phyloP scores from a whole-genome alignment of 2,329 filamentous ascomycete species.

The Didymellaceae sp. region DNA sequence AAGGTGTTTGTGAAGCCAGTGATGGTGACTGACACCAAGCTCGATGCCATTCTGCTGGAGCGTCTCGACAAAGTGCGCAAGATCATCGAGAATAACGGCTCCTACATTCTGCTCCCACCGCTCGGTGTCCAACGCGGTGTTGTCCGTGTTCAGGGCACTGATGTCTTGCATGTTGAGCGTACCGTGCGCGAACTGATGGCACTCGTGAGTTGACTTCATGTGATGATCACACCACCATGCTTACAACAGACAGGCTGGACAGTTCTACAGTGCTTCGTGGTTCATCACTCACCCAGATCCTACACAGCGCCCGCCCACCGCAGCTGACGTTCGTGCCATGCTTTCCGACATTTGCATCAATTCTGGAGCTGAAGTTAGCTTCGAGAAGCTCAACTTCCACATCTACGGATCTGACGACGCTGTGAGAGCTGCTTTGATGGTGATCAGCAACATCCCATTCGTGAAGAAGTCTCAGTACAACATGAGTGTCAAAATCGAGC shows the following conservation, averaged over 20 bases:
- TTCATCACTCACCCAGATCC: slow-evolving; percentile 83
- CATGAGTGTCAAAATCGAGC: slow-evolving; percentile 96
- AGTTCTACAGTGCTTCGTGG: slow-evolving; percentile 98
- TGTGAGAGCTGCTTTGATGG: slow-evolving; percentile 92
- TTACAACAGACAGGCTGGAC: slow-evolving; percentile 70
- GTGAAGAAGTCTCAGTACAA: slow-evolving; percentile 87
- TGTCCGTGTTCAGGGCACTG: slow-evolving; percentile 89
- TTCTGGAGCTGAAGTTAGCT: slow-evolving; percentile 91
- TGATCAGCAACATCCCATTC: slow-evolving; percentile 90
- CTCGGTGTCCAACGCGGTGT: slow-evolving; percentile 84
- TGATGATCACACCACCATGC: slow-evolving; percentile 11
- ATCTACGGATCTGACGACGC: slow-evolving; percentile 96
- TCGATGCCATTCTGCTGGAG: slow-evolving; percentile 90
- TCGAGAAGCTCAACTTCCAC: slow-evolving; percentile 91
- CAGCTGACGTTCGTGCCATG: slow-evolving; percentile 82
- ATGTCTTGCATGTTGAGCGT: slow-evolving; percentile 92
- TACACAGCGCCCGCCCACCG: slow-evolving; percentile 65
- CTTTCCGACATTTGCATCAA: slow-evolving; percentile 95
- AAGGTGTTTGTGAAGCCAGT: slow-evolving; percentile 87
- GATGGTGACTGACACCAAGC: slow-evolving; percentile 85
- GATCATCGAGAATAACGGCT: slow-evolving; percentile 95
- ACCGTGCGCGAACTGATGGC: slow-evolving; percentile 96
- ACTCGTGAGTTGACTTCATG: slow-evolving; percentile 64
- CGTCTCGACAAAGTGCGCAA: slow-evolving; percentile 96
- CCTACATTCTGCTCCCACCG: slow-evolving; percentile 89